These are phyloP conservation scores for Phytopythium montanum DNA, from an alignment of 352 stramenopile genomes.

Conservation along the genomic window DNA sequence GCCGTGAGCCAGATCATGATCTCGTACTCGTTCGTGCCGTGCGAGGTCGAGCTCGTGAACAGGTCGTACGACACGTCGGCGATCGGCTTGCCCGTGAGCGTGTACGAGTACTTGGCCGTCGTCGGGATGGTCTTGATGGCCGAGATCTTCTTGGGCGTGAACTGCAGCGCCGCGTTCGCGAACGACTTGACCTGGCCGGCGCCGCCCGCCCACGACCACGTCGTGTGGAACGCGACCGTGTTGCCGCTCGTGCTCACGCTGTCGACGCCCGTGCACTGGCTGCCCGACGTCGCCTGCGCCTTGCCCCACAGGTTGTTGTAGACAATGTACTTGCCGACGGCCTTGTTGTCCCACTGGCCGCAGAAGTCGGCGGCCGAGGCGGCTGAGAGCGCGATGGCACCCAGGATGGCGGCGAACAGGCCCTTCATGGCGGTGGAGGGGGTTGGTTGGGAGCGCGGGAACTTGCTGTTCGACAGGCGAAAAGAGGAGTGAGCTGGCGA, in stretches of 20 bases:
- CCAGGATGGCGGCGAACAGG: neutral
- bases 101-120: constrained; percentile 35
- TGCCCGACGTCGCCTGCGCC: constrained; percentile 24
- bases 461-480: constrained; percentile 34
- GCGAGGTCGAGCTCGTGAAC: constrained; percentile 22
- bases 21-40: constrained; percentile 28
- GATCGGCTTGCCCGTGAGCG: constrained; percentile 30
- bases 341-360: constrained; percentile 29
- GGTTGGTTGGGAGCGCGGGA: constrained; percentile 26
- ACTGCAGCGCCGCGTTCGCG: constrained; percentile 36
- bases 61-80: constrained; percentile 40
- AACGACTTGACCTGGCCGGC: constrained; percentile 43
- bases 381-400: constrained; percentile 2
- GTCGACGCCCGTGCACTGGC: constrained; percentile 35
- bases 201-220: constrained; percentile 30
- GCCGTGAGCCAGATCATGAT: constrained; percentile 40
- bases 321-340: constrained; percentile 30
- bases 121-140: constrained; percentile 32
- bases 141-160: constrained; percentile 24
- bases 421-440: constrained; percentile 11
- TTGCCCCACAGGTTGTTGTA: constrained; percentile 49
- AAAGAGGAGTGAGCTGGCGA: constrained; percentile 19
- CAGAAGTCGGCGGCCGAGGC: constrained; percentile 1
- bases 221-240: constrained; percentile 32
- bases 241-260: constrained; percentile 15